Evolutionary conservation across 1,284 basidiomycete species (phyloP).

Genomic region (Mycocalia duriaeana): DNA sequence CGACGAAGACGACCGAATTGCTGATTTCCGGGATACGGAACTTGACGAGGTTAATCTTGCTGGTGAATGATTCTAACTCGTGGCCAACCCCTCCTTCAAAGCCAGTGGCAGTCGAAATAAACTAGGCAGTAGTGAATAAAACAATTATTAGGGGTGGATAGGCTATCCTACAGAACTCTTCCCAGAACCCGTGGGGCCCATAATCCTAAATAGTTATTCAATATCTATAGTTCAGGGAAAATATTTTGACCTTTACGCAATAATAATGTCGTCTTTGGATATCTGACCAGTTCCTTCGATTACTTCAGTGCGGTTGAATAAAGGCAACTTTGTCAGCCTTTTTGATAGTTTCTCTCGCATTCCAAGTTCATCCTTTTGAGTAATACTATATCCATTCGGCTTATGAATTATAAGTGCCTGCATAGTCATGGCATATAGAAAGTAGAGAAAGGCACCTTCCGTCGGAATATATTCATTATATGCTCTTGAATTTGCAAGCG

Average conservation of each 20-base stretch:
- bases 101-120: constrained; percentile 12
- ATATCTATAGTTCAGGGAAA: neutral
- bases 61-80: constrained; percentile 12
- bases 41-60: constrained; percentile 9
- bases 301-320: neutral
- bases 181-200: constrained; percentile 19
- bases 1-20: constrained; percentile 14
- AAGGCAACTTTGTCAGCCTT: too few relatives aligned
- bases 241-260: constrained; percentile 6
- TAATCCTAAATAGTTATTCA: constrained; percentile 8
- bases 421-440: too few relatives aligned
- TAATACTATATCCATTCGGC: too few relatives aligned
- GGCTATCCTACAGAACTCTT: constrained; percentile 14
- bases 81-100: constrained; percentile 8
- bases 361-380: too few relatives aligned
- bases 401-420: too few relatives aligned
- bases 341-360: too few relatives aligned
- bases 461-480: too few relatives aligned
- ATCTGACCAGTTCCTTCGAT: neutral
- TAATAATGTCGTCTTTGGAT: constrained; percentile 9
- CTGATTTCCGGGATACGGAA: constrained; percentile 2
- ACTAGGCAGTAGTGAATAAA: constrained; percentile 7
- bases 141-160: neutral
- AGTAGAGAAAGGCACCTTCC: too few relatives aligned
- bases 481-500: too few relatives aligned